phyloP scores from a whole-genome alignment of 352 stramenopile species.

The Phytophthora fragariae region DNA sequence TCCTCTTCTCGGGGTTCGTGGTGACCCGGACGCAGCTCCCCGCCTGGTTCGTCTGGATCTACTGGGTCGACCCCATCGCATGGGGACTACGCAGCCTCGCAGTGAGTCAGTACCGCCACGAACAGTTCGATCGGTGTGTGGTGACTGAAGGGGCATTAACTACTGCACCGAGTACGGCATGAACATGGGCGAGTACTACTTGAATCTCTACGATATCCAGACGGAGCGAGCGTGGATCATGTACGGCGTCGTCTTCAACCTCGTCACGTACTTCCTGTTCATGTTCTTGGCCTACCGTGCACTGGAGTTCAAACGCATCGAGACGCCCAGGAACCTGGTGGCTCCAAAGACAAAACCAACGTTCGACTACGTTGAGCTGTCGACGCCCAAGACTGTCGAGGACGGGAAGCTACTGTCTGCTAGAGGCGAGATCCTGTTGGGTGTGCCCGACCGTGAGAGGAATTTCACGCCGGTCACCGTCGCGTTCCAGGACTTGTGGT shows the following conservation, averaged over 20 bases:
- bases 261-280: slow-evolving; percentile 46
- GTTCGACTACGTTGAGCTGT: slow-evolving; percentile 22
- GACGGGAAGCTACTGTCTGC: slow-evolving; percentile 1
- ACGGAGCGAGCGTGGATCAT: slow-evolving; percentile 45
- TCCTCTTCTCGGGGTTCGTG: slow-evolving; percentile 60
- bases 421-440: slow-evolving; percentile 1
- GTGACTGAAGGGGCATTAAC: slow-evolving; percentile 28
- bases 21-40: slow-evolving; percentile 46
- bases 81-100: slow-evolving; percentile 51
- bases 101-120: slow-evolving; percentile 44
- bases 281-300: slow-evolving; percentile 42
- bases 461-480: slow-evolving; percentile 47
- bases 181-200: slow-evolving; percentile 53
- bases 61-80: slow-evolving; percentile 60
- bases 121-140: slow-evolving; percentile 36
- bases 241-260: slow-evolving; percentile 45
- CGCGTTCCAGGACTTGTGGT: slow-evolving; percentile 51
- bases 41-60: slow-evolving; percentile 58
- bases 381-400: slow-evolving; percentile 25
- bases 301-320: slow-evolving; percentile 47
- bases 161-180: slow-evolving; percentile 46
- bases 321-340: slow-evolving; percentile 29
- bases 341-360: slow-evolving; percentile 24
- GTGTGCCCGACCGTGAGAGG: slow-evolving; percentile 17
- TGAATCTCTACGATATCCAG: slow-evolving; percentile 44